Evolutionary conservation across 768 basidiomycete genomes (phyloP).

Genomic region (Pilatotrama ljubarskyi): DNA sequence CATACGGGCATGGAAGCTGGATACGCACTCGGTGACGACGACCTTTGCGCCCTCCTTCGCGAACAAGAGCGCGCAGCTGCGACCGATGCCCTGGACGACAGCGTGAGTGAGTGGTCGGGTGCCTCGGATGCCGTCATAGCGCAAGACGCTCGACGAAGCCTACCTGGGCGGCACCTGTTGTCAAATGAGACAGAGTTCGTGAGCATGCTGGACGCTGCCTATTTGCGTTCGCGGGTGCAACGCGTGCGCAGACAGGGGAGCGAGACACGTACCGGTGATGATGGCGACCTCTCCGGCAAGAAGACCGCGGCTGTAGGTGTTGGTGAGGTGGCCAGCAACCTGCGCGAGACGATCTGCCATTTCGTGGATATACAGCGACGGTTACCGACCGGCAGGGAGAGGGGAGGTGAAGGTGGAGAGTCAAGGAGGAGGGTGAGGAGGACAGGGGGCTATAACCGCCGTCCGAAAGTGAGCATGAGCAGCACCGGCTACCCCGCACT

Average conservation of each 20-base stretch:
- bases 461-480: not conserved
- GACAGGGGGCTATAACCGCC: constrained; percentile 4
- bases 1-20: not conserved
- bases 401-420: constrained; percentile 4
- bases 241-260: not conserved
- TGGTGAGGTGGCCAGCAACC: constrained; percentile 69
- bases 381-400: not conserved
- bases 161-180: constrained; percentile 74
- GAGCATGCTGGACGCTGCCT: constrained; percentile 6
- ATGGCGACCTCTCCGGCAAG: constrained; percentile 80
- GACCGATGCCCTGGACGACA: constrained; percentile 68
- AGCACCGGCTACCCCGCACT: constrained; percentile 19
- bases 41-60: constrained; percentile 86
- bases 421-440: not conserved
- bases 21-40: constrained; percentile 76
- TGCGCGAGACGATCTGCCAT: constrained; percentile 53
- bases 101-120: not conserved
- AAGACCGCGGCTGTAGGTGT: constrained; percentile 52
- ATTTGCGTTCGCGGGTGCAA: not conserved
- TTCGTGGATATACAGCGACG: not conserved
- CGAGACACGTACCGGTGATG: constrained; percentile 64
- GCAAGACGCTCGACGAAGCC: constrained; percentile 1
- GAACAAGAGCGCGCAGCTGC: constrained; percentile 71
- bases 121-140: constrained; percentile 17
- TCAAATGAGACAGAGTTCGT: constrained; percentile 2